These are phyloP conservation scores for Coprinopsis sp. DNA, from an alignment of 768 basidiomycete species.

Conservation along the genomic window DNA sequence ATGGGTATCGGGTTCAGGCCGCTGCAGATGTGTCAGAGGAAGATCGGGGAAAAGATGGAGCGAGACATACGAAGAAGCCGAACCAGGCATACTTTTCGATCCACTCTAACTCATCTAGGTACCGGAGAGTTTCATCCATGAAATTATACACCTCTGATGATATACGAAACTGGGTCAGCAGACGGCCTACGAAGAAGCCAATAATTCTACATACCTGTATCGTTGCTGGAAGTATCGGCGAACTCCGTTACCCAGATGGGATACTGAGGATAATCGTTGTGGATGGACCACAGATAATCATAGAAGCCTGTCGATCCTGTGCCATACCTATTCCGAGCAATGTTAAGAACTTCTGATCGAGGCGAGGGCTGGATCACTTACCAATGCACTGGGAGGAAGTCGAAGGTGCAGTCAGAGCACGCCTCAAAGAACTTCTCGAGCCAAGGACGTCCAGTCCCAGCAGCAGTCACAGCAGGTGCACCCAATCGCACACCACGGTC, in stretches of 20 bases:
- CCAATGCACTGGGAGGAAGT: slow-evolving; percentile 50
- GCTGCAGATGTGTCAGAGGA: slow-evolving; percentile 23
- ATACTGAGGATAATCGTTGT: slow-evolving; percentile 41
- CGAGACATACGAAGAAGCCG: slow-evolving; percentile 40
- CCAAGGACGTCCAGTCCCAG: slow-evolving; percentile 51
- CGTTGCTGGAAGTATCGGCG: slow-evolving; percentile 48
- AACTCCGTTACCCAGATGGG: slow-evolving; percentile 66
- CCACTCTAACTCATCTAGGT: slow-evolving; percentile 51
- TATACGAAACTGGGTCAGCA: not conserved
- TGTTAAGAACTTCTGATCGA: not conserved
- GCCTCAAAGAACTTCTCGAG: slow-evolving; percentile 46
- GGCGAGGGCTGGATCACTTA: slow-evolving; percentile 13
- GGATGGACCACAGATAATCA: slow-evolving; percentile 50
- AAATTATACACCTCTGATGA: slow-evolving; percentile 43
- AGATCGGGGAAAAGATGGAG: slow-evolving; percentile 9
- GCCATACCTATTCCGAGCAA: slow-evolving; percentile 44
- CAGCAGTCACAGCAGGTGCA: slow-evolving; percentile 53
- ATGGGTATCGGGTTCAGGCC: slow-evolving; percentile 33
- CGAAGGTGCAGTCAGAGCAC: slow-evolving; percentile 46
- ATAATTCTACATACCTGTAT: slow-evolving; percentile 26
- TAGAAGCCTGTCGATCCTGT: slow-evolving; percentile 50
- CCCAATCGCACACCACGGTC: slow-evolving; percentile 46
- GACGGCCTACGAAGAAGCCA: not conserved
- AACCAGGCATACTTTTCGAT: slow-evolving; percentile 67
- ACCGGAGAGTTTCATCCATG: slow-evolving; percentile 52